phyloP scores from a whole-genome alignment of 106 monocot genomes.

The Dioscorea zingiberensis region DNA sequence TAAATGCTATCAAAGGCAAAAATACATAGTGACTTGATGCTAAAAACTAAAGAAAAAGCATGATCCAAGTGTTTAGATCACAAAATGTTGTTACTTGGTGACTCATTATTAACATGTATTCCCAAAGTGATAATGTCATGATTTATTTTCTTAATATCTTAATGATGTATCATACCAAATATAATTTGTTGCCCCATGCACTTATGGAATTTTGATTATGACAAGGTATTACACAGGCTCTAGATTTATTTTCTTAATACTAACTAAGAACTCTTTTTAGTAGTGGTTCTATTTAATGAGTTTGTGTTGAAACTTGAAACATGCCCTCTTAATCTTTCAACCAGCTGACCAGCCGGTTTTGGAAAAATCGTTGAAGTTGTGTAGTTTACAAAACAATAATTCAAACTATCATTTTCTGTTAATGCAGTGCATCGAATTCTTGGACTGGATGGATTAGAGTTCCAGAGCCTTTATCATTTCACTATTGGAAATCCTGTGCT shows the following conservation, averaged over 20 bases:
- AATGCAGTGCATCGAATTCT: slow-evolving; percentile 86
- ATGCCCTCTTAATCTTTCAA: background rate
- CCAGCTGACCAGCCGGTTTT: background rate
- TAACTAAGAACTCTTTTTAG: no score
- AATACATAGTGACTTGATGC: background rate
- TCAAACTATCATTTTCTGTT: background rate
- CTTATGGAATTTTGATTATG: no score
- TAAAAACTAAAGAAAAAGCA: background rate
- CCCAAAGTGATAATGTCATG: no score
- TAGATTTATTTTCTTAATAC: no score
- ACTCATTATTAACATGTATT: no score
- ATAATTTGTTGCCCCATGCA: no score
- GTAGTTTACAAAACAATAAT: background rate
- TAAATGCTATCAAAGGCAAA: background rate
- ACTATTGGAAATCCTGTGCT: slow-evolving; percentile 76
- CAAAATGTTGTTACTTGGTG: no score
- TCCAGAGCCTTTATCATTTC: slow-evolving; percentile 99
- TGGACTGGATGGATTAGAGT: slow-evolving; percentile 62
- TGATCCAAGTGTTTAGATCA: no score
- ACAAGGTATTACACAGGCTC: no score
- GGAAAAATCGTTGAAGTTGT: background rate
- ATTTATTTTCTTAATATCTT: no score
- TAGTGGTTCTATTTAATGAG: background rate
- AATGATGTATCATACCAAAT: no score
- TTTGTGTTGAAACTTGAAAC: background rate